Evolutionary conservation across 495 filamentous ascomycete genomes (phyloP).

Genomic region (Aspergillus incahuasiensis): DNA sequence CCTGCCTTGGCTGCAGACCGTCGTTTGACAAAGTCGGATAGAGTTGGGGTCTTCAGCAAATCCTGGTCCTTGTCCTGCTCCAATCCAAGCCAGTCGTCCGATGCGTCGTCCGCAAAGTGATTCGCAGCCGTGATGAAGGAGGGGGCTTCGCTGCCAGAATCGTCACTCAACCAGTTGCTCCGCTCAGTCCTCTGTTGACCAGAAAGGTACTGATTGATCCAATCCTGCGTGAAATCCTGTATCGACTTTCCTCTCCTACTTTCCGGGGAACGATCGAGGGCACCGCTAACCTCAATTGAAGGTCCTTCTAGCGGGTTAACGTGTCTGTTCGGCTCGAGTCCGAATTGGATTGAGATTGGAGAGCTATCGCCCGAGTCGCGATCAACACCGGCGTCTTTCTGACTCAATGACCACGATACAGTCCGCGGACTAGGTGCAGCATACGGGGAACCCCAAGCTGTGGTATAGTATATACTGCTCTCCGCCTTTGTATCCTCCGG

Average conservation of each 20-base stretch:
- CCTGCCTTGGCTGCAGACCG: slow-evolving; percentile 16
- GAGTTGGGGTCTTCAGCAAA: slow-evolving; percentile 40
- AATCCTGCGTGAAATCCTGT: slow-evolving; percentile 67
- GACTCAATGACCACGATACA: slow-evolving; percentile 42
- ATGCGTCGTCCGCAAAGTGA: slow-evolving; percentile 40
- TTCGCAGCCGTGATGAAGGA: slow-evolving; percentile 43
- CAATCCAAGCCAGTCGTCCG: slow-evolving; percentile 43
- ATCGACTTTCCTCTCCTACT: slow-evolving; percentile 38
- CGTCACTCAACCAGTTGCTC: slow-evolving; percentile 72
- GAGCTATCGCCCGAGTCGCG: slow-evolving; percentile 35
- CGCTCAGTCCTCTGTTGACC: slow-evolving; percentile 57
- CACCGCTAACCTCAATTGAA: slow-evolving; percentile 14
- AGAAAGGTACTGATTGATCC: slow-evolving; percentile 70
- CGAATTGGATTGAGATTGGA: slow-evolving; percentile 32
- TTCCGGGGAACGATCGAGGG: slow-evolving; percentile 19
- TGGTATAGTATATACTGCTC: slow-evolving; percentile 55
- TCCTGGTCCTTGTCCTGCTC: slow-evolving; percentile 41
- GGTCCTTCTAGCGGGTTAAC: slow-evolving; percentile 27
- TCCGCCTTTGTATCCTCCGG: slow-evolving; percentile 40
- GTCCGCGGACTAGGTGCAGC: slow-evolving; percentile 49
- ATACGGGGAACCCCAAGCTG: slow-evolving; percentile 73
- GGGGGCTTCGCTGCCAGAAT: slow-evolving; percentile 51
- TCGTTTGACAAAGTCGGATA: slow-evolving; percentile 36
- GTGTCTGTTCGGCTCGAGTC: slow-evolving; percentile 47
- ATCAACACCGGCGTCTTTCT: slow-evolving; percentile 32